Evolutionary conservation across 2,329 filamentous ascomycete genomes (phyloP).

Genomic region (Chaetoscypha palmicola): DNA sequence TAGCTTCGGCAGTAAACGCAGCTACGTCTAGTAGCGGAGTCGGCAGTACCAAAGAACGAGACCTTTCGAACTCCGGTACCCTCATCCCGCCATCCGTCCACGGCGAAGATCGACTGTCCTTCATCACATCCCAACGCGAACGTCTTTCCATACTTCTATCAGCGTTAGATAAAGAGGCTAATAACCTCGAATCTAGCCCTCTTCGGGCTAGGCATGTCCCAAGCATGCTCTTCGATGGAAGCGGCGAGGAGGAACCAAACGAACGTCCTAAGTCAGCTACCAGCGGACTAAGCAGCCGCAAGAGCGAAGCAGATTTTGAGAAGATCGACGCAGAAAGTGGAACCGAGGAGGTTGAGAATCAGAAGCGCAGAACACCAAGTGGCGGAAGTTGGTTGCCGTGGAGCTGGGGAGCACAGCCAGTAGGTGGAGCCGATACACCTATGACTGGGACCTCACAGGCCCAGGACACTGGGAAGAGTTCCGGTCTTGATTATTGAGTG

Average conservation of each 20-base stretch:
- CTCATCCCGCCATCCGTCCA: constrained; percentile 66
- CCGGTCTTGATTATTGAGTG: constrained; percentile 16
- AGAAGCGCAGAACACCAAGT: constrained; percentile 22
- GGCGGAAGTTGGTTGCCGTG: constrained; percentile 43
- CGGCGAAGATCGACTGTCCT: constrained; percentile 62
- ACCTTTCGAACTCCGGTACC: constrained; percentile 50
- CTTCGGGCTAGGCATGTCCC: constrained; percentile 15
- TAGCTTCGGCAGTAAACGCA: constrained; percentile 64
- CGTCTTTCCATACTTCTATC: constrained; percentile 66
- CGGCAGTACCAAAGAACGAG: constrained; percentile 27
- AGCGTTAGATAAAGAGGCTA: constrained; percentile 74
- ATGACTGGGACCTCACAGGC: constrained; percentile 8
- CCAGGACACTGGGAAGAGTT: constrained; percentile 15
- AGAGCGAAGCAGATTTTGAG: constrained; percentile 84
- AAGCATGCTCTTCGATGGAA: constrained; percentile 26
- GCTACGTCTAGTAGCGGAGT: constrained; percentile 30
- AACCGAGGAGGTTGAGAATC: constrained; percentile 42
- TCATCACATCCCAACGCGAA: constrained; percentile 73
- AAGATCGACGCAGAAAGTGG: constrained; percentile 73
- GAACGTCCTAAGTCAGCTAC: constrained; percentile 25
- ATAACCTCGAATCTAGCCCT: constrained; percentile 40
- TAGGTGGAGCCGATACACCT: constrained; percentile 10
- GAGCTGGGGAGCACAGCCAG: constrained; percentile 35
- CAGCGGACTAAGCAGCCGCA: constrained; percentile 66
- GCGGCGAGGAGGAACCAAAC: constrained; percentile 26